Conservation (phyloP, 2,329 filamentous ascomycete genomes). For the Cytospora piceicola region DNA sequence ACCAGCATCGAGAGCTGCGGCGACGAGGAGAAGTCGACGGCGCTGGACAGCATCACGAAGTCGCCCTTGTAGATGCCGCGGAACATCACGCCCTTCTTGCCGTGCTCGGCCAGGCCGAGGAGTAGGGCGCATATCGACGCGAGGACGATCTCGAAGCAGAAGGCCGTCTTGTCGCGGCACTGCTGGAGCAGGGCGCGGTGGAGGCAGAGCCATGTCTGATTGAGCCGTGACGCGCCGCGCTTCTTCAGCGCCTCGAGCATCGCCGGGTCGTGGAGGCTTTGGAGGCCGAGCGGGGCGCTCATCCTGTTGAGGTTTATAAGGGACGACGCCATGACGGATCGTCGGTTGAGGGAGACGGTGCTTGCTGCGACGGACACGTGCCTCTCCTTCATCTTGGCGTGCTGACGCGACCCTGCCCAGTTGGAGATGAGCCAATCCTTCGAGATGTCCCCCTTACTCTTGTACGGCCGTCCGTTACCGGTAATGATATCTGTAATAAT, state of each 20-base stretch:
- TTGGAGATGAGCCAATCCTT: constrained; percentile 54
- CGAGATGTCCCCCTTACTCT: constrained; percentile 49
- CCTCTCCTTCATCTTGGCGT: constrained; percentile 28
- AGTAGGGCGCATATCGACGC: constrained; percentile 56
- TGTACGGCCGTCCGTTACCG: constrained; percentile 58
- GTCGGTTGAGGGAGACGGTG: constrained; percentile 24
- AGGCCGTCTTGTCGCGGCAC: constrained; percentile 53
- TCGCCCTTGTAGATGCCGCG: constrained; percentile 54
- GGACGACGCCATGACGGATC: constrained; percentile 40
- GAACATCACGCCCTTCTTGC: constrained; percentile 56
- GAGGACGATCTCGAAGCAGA: constrained; percentile 59
- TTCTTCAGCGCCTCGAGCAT: constrained; percentile 47
- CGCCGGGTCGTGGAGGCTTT: constrained; percentile 41
- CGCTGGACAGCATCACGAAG: constrained; percentile 55
- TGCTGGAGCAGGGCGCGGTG: constrained; percentile 60
- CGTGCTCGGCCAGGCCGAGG: constrained; percentile 57
- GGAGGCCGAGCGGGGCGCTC: constrained; percentile 19
- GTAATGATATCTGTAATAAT: constrained; percentile 65
- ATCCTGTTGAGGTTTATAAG: constrained; percentile 41
- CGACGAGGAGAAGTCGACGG: constrained; percentile 54
- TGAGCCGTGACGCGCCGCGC: constrained; percentile 52
- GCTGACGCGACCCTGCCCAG: constrained; percentile 46
- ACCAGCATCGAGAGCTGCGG: constrained; percentile 58
- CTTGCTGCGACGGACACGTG: constrained; percentile 23
- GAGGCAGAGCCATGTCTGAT: constrained; percentile 58